These are phyloP conservation scores for Secale cereale DNA, from an alignment of 176 grass and related monocot genomes.

Conservation along the genomic window DNA sequence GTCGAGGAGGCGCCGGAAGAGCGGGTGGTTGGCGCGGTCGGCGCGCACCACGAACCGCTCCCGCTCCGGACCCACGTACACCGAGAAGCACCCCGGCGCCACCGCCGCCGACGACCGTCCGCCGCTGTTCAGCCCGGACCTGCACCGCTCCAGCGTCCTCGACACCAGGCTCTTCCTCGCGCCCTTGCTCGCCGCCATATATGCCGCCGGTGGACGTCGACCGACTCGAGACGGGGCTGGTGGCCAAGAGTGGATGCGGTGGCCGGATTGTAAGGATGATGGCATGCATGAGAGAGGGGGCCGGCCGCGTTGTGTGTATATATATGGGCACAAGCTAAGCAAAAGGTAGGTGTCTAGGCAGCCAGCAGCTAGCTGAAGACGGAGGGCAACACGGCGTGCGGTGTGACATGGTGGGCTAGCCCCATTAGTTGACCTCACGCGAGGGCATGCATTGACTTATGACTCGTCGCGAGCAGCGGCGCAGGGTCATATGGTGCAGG, in stretches of 20 bases:
- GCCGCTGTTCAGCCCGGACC: constrained; percentile 1
- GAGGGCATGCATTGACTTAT: not conserved
- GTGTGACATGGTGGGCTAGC: not conserved
- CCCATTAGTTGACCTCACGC: not conserved
- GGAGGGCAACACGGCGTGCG: constrained; percentile 17
- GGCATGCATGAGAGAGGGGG: not conserved
- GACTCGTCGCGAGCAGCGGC: not conserved
- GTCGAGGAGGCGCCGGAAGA: constrained; percentile 68
- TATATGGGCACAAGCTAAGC: not conserved
- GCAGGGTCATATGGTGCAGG: not conserved
- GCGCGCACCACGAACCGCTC: constrained; percentile 66
- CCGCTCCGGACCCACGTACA: constrained; percentile 63
- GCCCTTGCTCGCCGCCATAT: constrained; percentile 35
- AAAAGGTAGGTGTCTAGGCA: not conserved
- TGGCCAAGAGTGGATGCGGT: too few species aligned
- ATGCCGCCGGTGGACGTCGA: too few species aligned
- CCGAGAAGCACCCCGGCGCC: constrained; percentile 66
- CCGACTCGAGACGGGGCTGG: not conserved
- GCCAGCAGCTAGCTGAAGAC: not conserved
- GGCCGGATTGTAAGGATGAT: not conserved
- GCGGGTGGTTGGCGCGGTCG: constrained; percentile 61
- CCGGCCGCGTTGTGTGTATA: not conserved
- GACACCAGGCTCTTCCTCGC: constrained; percentile 41
- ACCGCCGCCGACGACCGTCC: not conserved
- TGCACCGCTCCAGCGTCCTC: constrained; percentile 51